These are phyloP conservation scores for Protoeuglena noctilucae DNA, from an alignment of 139 green algal genomes.

Conservation along the genomic window DNA sequence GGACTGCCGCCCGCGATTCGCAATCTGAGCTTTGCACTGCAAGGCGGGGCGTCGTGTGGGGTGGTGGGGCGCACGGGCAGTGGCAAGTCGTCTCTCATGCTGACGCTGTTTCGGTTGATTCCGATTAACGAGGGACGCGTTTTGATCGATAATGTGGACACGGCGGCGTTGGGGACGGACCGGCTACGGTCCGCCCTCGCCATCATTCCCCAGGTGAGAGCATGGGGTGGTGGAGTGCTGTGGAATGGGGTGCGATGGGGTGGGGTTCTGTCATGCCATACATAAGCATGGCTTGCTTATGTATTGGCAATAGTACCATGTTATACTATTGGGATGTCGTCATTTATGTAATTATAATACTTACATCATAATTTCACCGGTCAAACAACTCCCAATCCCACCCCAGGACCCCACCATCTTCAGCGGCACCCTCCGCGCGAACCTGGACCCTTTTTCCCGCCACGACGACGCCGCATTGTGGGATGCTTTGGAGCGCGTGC, in stretches of 20 bases:
- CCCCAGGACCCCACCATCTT: constrained; percentile 86
- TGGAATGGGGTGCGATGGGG: too few species aligned
- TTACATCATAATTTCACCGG: too few species aligned
- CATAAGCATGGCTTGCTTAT: too few species aligned
- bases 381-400: too few species aligned
- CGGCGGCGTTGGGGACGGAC: constrained; percentile 38
- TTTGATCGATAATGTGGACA: constrained; percentile 53
- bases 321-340: too few species aligned
- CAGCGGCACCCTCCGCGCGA: constrained; percentile 65
- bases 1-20: constrained; percentile 49
- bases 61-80: constrained; percentile 59
- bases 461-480: constrained; percentile 44
- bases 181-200: constrained; percentile 50
- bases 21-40: constrained; percentile 40
- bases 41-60: constrained; percentile 30
- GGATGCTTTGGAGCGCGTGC: constrained; percentile 19
- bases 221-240: too few species aligned
- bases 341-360: too few species aligned
- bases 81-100: constrained; percentile 61
- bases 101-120: constrained; percentile 70
- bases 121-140: constrained; percentile 42
- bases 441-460: constrained; percentile 80
- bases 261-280: too few species aligned
- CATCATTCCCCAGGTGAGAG: constrained; percentile 62
- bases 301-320: too few species aligned